These are phyloP conservation scores for Flaveria trinervia DNA, from an alignment of 129 eudicot species.

Conservation along the genomic window DNA sequence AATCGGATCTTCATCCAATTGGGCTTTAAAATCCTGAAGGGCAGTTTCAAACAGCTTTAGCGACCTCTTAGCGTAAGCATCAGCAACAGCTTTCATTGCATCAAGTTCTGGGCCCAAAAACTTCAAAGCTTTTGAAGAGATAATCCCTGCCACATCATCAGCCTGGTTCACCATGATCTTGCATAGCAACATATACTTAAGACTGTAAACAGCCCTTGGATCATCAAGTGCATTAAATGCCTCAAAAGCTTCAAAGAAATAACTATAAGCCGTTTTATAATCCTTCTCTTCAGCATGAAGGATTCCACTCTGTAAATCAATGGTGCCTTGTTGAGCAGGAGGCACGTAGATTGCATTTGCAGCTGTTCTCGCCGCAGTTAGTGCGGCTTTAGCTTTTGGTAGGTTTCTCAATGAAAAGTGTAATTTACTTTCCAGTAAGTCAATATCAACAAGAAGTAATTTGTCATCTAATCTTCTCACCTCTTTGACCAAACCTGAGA, in stretches of 20 bases:
- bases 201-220: slow-evolving; percentile 62
- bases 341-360: slow-evolving; percentile 77
- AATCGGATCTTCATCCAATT: slow-evolving; percentile 77
- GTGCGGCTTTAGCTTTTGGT: slow-evolving; percentile 69
- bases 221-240: slow-evolving; percentile 72
- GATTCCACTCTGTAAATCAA: slow-evolving; percentile 59
- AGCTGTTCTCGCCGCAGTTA: slow-evolving; percentile 72
- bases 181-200: slow-evolving; percentile 72
- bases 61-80: slow-evolving; percentile 68
- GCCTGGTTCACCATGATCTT: slow-evolving; percentile 68
- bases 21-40: slow-evolving; percentile 56
- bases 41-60: slow-evolving; percentile 71
- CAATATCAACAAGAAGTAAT: slow-evolving; percentile 55
- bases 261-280: slow-evolving; percentile 69
- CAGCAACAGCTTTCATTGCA: slow-evolving; percentile 81
- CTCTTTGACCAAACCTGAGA: slow-evolving; percentile 49
- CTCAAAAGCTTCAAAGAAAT: slow-evolving; percentile 70
- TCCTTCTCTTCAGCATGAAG: slow-evolving; percentile 64
- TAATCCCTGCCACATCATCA: slow-evolving; percentile 71
- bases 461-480: slow-evolving; percentile 52
- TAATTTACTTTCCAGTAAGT: slow-evolving; percentile 59
- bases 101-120: slow-evolving; percentile 73
- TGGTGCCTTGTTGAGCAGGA: slow-evolving; percentile 62
- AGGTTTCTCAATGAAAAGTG: slow-evolving; percentile 52
- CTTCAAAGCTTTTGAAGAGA: slow-evolving; percentile 65